These are phyloP conservation scores for Staphylotrichum tortipilum DNA, from an alignment of 495 filamentous ascomycete genomes.

Conservation along the genomic window DNA sequence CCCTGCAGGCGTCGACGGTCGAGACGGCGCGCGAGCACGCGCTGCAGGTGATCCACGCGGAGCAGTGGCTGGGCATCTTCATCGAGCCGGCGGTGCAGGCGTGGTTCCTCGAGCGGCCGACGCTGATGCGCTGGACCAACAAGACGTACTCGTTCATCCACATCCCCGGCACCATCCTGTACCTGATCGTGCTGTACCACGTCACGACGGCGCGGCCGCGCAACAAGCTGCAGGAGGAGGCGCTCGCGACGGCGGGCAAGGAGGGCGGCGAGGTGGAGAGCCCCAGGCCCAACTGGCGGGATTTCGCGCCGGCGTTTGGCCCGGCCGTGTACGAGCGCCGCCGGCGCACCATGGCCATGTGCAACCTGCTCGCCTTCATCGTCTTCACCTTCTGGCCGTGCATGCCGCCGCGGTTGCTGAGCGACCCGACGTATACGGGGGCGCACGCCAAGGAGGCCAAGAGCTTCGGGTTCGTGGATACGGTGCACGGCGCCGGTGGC, in stretches of 20 bases:
- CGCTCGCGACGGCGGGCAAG: slow-evolving; percentile 16
- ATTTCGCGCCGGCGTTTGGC: slow-evolving; percentile 30
- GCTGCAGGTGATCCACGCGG: slow-evolving; percentile 53
- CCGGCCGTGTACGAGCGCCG: slow-evolving; percentile 22
- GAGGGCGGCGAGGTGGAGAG: no score
- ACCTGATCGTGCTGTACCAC: slow-evolving; percentile 59
- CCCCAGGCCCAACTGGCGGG: slow-evolving; percentile 43
- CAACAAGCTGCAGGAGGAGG: slow-evolving; percentile 26
- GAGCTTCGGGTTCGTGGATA: slow-evolving; percentile 62
- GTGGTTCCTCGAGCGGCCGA: slow-evolving; percentile 39
- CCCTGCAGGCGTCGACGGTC: slow-evolving; percentile 49
- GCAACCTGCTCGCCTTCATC: slow-evolving; percentile 68
- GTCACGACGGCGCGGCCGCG: slow-evolving; percentile 48
- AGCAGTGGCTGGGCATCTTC: slow-evolving; percentile 56
- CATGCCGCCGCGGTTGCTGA: slow-evolving; percentile 68
- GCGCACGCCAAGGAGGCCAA: slow-evolving; percentile 21
- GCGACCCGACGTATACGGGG: slow-evolving; percentile 35
- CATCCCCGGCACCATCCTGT: slow-evolving; percentile 67
- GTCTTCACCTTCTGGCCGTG: slow-evolving; percentile 72
- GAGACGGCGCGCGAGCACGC: slow-evolving; percentile 34
- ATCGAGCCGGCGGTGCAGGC: slow-evolving; percentile 52
- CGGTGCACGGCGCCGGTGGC: slow-evolving; percentile 57
- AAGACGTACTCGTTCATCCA: slow-evolving; percentile 72
- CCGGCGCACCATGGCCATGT: slow-evolving; percentile 61
- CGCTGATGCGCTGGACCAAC: slow-evolving; percentile 40